A percentile compares a stretch with the other conserved stretches of the same genome.
phyloP scores from a whole-genome alignment of 169 alveolate genomes.

The Plasmodium malariae region DNA sequence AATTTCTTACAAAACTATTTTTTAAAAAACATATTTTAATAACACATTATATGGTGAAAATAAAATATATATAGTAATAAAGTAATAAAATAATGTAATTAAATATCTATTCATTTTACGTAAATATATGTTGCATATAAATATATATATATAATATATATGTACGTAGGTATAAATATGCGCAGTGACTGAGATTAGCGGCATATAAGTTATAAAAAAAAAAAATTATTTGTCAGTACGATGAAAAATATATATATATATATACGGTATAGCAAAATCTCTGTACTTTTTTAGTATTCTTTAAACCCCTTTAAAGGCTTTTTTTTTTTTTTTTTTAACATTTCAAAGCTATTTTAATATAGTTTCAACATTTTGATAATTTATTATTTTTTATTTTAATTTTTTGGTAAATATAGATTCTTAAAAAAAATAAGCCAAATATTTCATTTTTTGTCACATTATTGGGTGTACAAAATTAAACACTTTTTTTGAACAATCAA shows the following conservation, averaged over 20 bases:
- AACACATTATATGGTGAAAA: no score
- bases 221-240: background rate
- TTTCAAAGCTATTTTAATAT: background rate
- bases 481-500: no score
- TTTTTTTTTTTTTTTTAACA: slow-evolving; percentile 16
- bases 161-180: no score
- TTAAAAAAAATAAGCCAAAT: background rate
- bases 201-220: background rate
- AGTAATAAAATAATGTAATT: no score
- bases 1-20: no score
- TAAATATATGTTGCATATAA: no score
- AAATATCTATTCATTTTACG: no score
- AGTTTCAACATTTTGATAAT: background rate
- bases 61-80: no score
- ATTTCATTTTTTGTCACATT: background rate
- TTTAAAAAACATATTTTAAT: no score
- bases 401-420: background rate
- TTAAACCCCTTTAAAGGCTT: slow-evolving; percentile 41
- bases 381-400: background rate
- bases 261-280: background rate
- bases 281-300: background rate
- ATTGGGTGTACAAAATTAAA: no score
- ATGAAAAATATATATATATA: background rate
- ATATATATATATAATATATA: no score
- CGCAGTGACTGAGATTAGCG: no score